phyloP scores from a whole-genome alignment of 768 basidiomycete species.

The Lactarius psammicola region DNA sequence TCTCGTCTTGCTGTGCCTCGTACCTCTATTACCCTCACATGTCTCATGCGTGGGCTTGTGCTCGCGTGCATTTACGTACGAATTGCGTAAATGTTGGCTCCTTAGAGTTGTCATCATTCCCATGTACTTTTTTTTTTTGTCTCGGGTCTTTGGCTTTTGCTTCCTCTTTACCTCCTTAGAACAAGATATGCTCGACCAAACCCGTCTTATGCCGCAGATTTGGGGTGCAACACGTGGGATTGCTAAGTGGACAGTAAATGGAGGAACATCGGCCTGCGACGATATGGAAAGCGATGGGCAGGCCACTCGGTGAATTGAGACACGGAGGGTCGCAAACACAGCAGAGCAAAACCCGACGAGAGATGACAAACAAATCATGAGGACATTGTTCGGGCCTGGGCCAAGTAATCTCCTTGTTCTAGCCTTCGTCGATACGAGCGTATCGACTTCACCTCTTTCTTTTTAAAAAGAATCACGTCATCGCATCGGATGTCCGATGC shows the following conservation, averaged over 20 bases:
- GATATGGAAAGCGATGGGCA: neutral
- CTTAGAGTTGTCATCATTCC: neutral
- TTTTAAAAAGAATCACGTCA: no score
- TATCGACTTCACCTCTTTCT: neutral
- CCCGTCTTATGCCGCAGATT: neutral
- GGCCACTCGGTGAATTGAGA: neutral
- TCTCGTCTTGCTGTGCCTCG: neutral
- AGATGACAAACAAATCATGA: neutral
- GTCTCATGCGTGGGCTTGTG: neutral
- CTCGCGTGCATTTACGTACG: neutral
- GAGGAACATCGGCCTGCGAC: neutral
- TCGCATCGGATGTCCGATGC: no score
- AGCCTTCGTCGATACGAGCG: neutral
- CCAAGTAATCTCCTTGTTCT: neutral
- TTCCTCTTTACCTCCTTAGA: neutral
- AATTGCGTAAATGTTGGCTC: neutral
- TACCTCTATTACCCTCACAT: neutral
- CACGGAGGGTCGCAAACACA: neutral
- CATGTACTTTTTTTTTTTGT: neutral
- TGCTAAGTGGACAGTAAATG: neutral
- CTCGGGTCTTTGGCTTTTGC: neutral
- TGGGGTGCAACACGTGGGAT: neutral
- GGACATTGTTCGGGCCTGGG: neutral
- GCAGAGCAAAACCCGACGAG: neutral
- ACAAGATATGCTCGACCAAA: neutral